Evolutionary conservation across 129 eudicot genomes (phyloP).

Genomic region (Flaveria ramosissima): DNA sequence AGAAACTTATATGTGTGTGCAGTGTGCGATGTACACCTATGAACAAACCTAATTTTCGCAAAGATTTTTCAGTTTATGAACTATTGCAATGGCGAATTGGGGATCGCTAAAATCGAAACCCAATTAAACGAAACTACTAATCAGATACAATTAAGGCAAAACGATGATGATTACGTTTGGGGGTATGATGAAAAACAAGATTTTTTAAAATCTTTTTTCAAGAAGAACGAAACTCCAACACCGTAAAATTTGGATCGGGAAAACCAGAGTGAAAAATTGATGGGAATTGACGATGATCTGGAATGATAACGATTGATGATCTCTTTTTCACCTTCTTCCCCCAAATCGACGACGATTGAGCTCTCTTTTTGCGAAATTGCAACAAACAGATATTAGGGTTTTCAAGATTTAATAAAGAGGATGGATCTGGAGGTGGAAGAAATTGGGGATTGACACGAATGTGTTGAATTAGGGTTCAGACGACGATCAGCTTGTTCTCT

Average conservation of each 20-base stretch:
- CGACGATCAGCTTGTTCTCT: constrained; percentile 23
- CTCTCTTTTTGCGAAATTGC: background rate
- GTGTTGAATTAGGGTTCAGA: constrained; percentile 29
- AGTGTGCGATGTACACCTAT: background rate
- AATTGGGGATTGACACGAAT: background rate
- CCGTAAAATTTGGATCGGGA: background rate
- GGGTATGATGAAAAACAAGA: background rate
- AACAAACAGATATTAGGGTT: constrained; percentile 3
- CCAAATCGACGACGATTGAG: constrained; percentile 20
- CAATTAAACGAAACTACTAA: constrained; percentile 6
- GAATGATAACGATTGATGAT: background rate
- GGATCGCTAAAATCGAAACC: constrained; percentile 31
- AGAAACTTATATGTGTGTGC: background rate
- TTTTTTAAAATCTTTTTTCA: background rate
- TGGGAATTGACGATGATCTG: constrained; percentile 9
- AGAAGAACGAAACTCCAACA: constrained; percentile 4
- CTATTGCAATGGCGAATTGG: background rate
- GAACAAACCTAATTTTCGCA: background rate
- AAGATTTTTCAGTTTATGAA: too few species aligned
- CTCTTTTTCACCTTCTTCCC: constrained; percentile 17
- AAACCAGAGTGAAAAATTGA: background rate
- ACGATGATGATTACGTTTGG: background rate
- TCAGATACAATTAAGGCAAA: background rate
- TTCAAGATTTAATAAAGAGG: background rate
- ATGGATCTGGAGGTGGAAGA: background rate